These are phyloP conservation scores for Ophiostoma piceae DNA, from an alignment of 2,329 filamentous ascomycete genomes.

Conservation along the genomic window DNA sequence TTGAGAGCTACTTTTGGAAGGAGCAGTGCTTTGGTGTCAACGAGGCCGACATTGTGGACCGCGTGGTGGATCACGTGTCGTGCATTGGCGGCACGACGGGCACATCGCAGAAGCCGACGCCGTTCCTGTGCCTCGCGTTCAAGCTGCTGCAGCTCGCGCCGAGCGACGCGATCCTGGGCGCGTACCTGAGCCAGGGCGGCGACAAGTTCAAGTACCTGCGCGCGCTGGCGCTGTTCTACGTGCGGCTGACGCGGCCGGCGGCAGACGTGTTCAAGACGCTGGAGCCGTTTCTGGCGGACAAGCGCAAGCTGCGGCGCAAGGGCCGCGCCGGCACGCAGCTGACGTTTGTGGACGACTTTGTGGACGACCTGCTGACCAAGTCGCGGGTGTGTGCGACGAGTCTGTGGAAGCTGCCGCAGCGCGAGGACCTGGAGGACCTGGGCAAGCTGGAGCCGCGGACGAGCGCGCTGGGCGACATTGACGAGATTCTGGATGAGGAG, in stretches of 20 bases:
- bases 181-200: constrained; percentile 73
- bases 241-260: constrained; percentile 78
- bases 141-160: constrained; percentile 89
- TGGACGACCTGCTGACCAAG: constrained; percentile 85
- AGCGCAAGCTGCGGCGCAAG: constrained; percentile 73
- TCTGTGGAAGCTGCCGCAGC: constrained; percentile 81
- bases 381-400: constrained; percentile 87
- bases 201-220: constrained; percentile 81
- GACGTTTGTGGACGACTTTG: constrained; percentile 84
- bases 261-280: constrained; percentile 74
- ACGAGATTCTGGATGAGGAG: constrained; percentile 61
- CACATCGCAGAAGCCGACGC: constrained; percentile 75
- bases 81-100: constrained; percentile 89
- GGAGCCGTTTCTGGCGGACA: constrained; percentile 78
- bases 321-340: constrained; percentile 68
- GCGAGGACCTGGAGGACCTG: constrained; percentile 79
- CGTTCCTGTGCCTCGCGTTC: constrained; percentile 90
- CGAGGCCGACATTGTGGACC: constrained; percentile 74
- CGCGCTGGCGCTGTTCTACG: constrained; percentile 85
- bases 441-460: constrained; percentile 80
- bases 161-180: constrained; percentile 67
- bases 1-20: constrained; percentile 96
- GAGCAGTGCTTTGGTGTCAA: constrained; percentile 98
- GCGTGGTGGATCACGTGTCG: constrained; percentile 73
- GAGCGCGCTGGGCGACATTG: constrained; percentile 75